Percentiles rank a stretch among this genome's conserved stretches.
These are phyloP conservation scores for Cryphonectria nitschkei DNA, from an alignment of 2,329 filamentous ascomycete species.

Conservation along the genomic window DNA sequence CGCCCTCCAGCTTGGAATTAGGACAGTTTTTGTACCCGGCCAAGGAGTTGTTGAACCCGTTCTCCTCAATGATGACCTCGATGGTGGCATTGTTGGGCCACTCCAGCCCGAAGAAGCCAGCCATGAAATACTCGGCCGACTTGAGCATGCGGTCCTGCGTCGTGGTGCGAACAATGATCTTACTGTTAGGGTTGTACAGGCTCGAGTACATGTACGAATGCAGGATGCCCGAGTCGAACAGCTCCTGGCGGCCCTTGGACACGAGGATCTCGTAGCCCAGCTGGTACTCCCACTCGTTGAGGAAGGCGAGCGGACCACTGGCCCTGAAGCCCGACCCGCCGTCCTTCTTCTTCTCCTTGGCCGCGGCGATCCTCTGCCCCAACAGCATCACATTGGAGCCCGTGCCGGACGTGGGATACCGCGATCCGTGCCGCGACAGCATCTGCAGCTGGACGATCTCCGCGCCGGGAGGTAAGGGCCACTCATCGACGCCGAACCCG, in stretches of 20 bases:
- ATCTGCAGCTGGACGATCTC: constrained; percentile 73
- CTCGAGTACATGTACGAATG: constrained; percentile 75
- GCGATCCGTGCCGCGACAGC: constrained; percentile 73
- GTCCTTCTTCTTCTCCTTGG: constrained; percentile 40
- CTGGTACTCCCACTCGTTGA: constrained; percentile 70
- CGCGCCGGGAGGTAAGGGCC: constrained; percentile 66
- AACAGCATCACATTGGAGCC: constrained; percentile 54
- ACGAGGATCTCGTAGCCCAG: constrained; percentile 74
- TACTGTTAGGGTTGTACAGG: constrained; percentile 72
- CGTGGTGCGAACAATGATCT: constrained; percentile 74
- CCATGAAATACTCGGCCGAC: constrained; percentile 76
- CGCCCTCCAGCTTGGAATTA: constrained; percentile 57
- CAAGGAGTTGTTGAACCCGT: constrained; percentile 70
- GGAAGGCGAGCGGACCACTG: constrained; percentile 63
- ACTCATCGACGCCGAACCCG: constrained; percentile 76
- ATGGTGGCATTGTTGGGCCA: constrained; percentile 74
- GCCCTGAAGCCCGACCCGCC: constrained; percentile 49
- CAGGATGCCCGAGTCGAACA: constrained; percentile 68
- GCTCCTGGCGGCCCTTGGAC: constrained; percentile 69
- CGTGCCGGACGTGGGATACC: constrained; percentile 69
- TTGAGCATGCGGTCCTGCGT: constrained; percentile 80
- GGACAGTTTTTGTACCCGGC: constrained; percentile 70
- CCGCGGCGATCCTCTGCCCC: constrained; percentile 60
- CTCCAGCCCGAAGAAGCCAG: constrained; percentile 76
- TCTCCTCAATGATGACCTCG: constrained; percentile 70